Evolutionary conservation across 495 filamentous ascomycete genomes (phyloP).

Genomic region (Glonium stellatum): DNA sequence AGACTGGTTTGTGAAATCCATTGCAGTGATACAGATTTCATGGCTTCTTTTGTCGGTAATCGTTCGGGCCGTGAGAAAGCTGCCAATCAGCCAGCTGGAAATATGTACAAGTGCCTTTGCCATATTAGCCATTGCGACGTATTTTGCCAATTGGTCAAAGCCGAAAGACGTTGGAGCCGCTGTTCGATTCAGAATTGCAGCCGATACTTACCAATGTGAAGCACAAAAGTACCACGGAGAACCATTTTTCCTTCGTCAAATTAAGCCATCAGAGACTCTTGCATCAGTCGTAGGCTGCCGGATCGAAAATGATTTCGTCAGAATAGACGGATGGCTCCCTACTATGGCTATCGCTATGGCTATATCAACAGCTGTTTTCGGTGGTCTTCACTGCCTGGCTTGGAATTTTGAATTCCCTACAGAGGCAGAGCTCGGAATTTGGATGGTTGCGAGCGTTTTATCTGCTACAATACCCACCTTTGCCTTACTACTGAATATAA

Average conservation of each 20-base stretch:
- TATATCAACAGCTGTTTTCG: conserved; percentile 20
- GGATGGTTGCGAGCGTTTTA: conserved; percentile 15
- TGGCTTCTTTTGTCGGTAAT: conserved; percentile 1
- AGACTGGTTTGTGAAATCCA: conserved; percentile 1
- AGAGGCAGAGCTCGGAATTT: conserved; percentile 12
- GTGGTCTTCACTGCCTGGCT: conserved; percentile 20
- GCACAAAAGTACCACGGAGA: neutral
- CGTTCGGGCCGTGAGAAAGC: neutral
- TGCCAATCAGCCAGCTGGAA: conserved; percentile 15
- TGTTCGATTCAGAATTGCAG: neutral
- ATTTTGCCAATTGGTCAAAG: conserved; percentile 4
- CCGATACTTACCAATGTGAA: neutral
- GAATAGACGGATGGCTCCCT: neutral
- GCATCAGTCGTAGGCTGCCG: too few species aligned
- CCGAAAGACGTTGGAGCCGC: conserved; percentile 6
- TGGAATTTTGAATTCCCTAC: conserved; percentile 28
- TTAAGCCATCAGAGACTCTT: neutral
- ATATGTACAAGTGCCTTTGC: conserved; percentile 11
- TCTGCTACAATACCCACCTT: conserved; percentile 1
- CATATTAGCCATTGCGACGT: conserved; percentile 2
- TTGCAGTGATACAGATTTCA: conserved; percentile 3
- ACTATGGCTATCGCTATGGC: neutral
- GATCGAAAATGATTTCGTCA: neutral
- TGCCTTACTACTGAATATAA: neutral
- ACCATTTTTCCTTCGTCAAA: neutral